These are phyloP conservation scores for Bipolaris sorokiniana DNA, from an alignment of 2,329 filamentous ascomycete species.

Conservation along the genomic window DNA sequence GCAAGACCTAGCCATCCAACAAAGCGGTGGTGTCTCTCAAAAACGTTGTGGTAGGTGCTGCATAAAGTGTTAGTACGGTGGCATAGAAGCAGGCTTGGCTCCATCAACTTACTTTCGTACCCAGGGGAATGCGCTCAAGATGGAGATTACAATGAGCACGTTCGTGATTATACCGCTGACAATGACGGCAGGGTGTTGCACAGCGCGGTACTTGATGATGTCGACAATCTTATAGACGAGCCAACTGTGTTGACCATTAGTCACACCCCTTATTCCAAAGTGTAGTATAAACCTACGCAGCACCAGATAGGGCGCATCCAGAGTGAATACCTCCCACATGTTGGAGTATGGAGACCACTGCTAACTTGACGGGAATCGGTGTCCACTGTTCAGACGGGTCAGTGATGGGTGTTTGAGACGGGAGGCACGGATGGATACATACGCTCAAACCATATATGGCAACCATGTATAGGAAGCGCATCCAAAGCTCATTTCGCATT, in stretches of 20 bases:
- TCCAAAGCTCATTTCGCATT: slow-evolving; percentile 43
- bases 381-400: slow-evolving; percentile 35
- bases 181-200: slow-evolving; percentile 42
- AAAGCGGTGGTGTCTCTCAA: slow-evolving; percentile 46
- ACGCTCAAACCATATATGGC: slow-evolving; percentile 39
- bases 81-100: not conserved
- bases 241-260: slow-evolving; percentile 35
- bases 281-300: slow-evolving; percentile 30
- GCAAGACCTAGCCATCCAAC: slow-evolving; percentile 47
- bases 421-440: slow-evolving; percentile 19
- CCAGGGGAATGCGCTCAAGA: slow-evolving; percentile 46
- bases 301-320: slow-evolving; percentile 44
- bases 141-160: slow-evolving; percentile 45
- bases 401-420: slow-evolving; percentile 3
- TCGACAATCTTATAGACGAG: slow-evolving; percentile 45
- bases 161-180: slow-evolving; percentile 44
- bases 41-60: slow-evolving; percentile 46
- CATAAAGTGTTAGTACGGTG: slow-evolving; percentile 19
- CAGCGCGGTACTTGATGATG: slow-evolving; percentile 41
- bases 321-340: slow-evolving; percentile 46
- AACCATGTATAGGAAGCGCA: slow-evolving; percentile 42
- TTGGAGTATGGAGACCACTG: slow-evolving; percentile 41
- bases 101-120: slow-evolving; percentile 41
- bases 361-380: slow-evolving; percentile 38
- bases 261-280: not conserved